Evolutionary conservation across 371 early-diverging fungal genomes (phyloP), one percentile per base, ranked within the genome.

Genomic region (Actinomucor elegans): DNA sequence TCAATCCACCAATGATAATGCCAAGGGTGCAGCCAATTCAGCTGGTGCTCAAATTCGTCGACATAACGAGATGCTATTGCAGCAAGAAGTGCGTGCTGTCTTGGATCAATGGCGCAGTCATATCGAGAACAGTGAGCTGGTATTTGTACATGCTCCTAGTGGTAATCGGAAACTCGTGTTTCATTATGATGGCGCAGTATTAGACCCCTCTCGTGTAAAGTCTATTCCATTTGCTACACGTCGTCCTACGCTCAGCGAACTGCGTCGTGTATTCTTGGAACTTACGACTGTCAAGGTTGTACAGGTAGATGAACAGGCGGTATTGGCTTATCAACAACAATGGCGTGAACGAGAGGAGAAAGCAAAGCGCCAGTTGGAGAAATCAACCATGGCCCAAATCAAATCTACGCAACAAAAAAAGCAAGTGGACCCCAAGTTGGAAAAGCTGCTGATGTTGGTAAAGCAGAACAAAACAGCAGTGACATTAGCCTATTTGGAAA

Each of bases 1-100:
- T 12, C 98, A 98, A 69, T 78, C 83, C 9, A 77, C 83, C 15
- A 84, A 91, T 48, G 96, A 95, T 66, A 78, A 75, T 33, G 73
- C 88, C 10, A 91, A 90, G 61, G 93, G 93, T 15, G 81, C 79
- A 5, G 96, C 97, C 1, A 89, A 89, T 18, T 94, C 94, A 8
- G 98, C 94, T 7, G 97, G 97, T 47, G 93, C 97, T 0, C 80
- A 81, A 44, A 79, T 97, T 26, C 80, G 98, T 36, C 74, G 96
- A 52, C 84, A 94, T 67, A 97, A 96, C 59, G 97, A 98, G 61
- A 78, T 73, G 23, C 79, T 77, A 38, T 69, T 96, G 12, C 73
- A 84, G 55, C 78, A 87, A 42, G 97, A 97, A 18, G 81, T 96
- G 10, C 76, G 86, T 4, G 82, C 81, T 12, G 59, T 93, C 2